Evolutionary conservation across 345 rosid species (phyloP).

Genomic region (Geranium brycei): DNA sequence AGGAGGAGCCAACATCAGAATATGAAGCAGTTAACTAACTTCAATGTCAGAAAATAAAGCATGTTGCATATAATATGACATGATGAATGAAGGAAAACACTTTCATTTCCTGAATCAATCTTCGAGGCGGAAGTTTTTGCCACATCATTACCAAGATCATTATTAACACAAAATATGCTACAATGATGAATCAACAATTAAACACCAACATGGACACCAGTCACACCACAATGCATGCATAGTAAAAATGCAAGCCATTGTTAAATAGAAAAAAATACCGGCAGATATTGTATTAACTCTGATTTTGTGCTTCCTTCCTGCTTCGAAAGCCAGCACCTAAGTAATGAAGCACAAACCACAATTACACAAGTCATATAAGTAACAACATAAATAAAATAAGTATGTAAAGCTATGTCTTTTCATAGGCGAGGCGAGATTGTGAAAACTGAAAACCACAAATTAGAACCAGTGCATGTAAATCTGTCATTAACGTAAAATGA

Average conservation of each 20-base stretch:
- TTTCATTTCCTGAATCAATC: too few species aligned
- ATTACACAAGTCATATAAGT: neutral
- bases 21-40: too few species aligned
- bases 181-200: neutral
- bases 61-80: too few species aligned
- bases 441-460: too few species aligned
- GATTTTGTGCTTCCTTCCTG: conserved; percentile 57
- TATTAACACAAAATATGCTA: neutral
- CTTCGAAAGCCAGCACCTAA: conserved; percentile 67
- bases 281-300: conserved; percentile 67
- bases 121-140: too few species aligned
- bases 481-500: neutral
- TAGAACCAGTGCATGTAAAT: neutral
- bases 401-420: too few species aligned
- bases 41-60: too few species aligned
- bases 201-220: neutral
- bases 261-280: conserved; percentile 20
- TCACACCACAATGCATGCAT: too few species aligned
- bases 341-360: conserved; percentile 2
- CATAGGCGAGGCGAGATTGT: too few species aligned
- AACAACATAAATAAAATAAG: too few species aligned
- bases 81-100: too few species aligned
- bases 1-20: neutral
- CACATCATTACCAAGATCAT: too few species aligned
- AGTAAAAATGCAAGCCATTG: neutral